Evolutionary conservation across 2,329 filamentous ascomycete genomes (phyloP).

Genomic region (Periconia sp.): DNA sequence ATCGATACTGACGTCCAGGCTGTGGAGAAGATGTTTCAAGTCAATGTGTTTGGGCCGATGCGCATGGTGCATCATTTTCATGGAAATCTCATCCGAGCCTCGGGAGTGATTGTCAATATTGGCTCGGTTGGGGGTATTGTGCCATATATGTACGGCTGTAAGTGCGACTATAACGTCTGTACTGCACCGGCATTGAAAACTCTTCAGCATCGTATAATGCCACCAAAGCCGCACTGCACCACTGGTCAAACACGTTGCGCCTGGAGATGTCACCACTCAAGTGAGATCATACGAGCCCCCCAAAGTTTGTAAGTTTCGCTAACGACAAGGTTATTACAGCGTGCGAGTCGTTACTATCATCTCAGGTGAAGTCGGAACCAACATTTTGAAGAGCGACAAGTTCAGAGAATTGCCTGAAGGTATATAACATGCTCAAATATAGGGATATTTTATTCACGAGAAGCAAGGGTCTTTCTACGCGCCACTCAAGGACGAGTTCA

Average conservation of each 20-base stretch:
- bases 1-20: constrained; percentile 2
- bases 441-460: not conserved
- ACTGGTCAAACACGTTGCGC: constrained; percentile 5
- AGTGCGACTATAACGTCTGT: not conserved
- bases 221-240: constrained; percentile 4
- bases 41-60: constrained; percentile 9
- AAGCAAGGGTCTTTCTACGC: constrained; percentile 1
- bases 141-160: constrained; percentile 8
- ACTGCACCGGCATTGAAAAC: not conserved
- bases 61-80: constrained; percentile 7
- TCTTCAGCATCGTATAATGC: constrained; percentile 4
- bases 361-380: constrained; percentile 8
- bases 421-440: not conserved
- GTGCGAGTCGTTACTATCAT: constrained; percentile 8
- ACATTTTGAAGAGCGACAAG: constrained; percentile 5
- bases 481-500: constrained; percentile 1
- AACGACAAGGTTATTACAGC: constrained; percentile 1
- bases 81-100: constrained; percentile 1
- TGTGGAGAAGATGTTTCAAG: constrained; percentile 7
- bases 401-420: constrained; percentile 1
- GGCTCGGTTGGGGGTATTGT: constrained; percentile 7
- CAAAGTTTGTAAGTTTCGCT: not conserved
- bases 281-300: not conserved
- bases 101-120: constrained; percentile 8
- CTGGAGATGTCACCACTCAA: constrained; percentile 4